Evolutionary conservation across 208 protist species (phyloP), one percentile per base, ranked within the genome.

Genomic region (Trypanosoma cruzi): DNA sequence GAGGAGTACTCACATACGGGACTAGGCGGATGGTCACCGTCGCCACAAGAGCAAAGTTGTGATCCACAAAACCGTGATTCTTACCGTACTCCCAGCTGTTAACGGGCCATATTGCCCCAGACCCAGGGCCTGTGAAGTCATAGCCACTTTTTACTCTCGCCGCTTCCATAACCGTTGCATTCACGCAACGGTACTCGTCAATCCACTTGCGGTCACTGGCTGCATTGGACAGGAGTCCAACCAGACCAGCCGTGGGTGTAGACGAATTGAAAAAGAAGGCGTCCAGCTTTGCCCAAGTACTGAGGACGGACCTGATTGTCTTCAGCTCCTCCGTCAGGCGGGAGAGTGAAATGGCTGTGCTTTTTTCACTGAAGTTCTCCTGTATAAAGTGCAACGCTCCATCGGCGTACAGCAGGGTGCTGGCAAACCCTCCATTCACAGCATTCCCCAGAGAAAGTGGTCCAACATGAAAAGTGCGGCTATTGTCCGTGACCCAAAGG

Each of bases 41-140:
- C 10, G 61, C 61, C 37, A 61, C 69, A 24, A 74, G 59, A 6
- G 69, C n/a, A 28, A 74, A 74, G 10, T 16, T 20, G 28, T 49
- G 4, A n/a, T 66, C 68, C 10, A 29, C 32, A 63, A 74, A 74
- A 2, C 63, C 0, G 46, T 74, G n/a, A n/a, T n/a, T n/a, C n/a
- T n/a, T n/a, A n/a, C n/a, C n/a, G n/a, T n/a, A n/a, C n/a, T n/a
- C n/a, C n/a, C n/a, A n/a, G n/a, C n/a, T n/a, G n/a, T n/a, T n/a
- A n/a, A 68, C 3, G 49, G 60, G 20, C 29, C 50, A 46, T 74
- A 61, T 53, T 67, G 69, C n/a, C 69, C 69, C 50, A 68, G 69
- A 64, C 56, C 22, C 26, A 56, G 14, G 24, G n/a, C n/a, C n/a
- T 24, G n/a, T n/a, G n/a, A n/a, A n/a, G n/a, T n/a, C n/a, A n/a